Percentiles rank a stretch among this genome's conserved stretches.
phyloP scores from a whole-genome alignment of 768 basidiomycete genomes.

The Mrakia frigida region DNA sequence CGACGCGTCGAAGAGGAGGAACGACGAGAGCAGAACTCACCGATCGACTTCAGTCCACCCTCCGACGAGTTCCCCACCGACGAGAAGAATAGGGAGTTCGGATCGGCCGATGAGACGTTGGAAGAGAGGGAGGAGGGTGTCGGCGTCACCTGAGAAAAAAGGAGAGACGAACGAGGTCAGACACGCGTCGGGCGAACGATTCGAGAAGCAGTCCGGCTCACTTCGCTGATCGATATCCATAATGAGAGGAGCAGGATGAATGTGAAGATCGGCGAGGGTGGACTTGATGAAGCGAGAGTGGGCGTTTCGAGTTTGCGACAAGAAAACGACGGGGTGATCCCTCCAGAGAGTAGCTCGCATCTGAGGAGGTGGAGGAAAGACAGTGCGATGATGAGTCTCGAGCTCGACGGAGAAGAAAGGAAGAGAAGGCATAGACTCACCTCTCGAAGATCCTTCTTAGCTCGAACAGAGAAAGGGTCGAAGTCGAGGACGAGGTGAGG shows the following conservation, averaged over 20 bases:
- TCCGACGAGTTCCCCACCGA: slow-evolving; percentile 61
- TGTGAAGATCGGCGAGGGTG: slow-evolving; percentile 51
- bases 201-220: background rate
- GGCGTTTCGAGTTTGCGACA: slow-evolving; percentile 63
- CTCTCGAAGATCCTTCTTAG: slow-evolving; percentile 45
- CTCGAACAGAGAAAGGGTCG: slow-evolving; percentile 63
- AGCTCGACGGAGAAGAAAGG: background rate
- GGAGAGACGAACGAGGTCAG: background rate
- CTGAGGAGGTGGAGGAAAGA: too few relatives aligned
- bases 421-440: background rate
- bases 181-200: background rate
- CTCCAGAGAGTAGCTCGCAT: slow-evolving; percentile 19
- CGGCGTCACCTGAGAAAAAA: slow-evolving; percentile 53
- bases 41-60: slow-evolving; percentile 24
- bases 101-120: slow-evolving; percentile 35
- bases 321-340: slow-evolving; percentile 52
- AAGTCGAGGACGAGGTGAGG: slow-evolving; percentile 78
- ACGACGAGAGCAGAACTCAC: background rate
- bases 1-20: background rate
- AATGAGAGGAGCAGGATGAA: slow-evolving; percentile 61
- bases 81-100: slow-evolving; percentile 62
- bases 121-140: slow-evolving; percentile 58
- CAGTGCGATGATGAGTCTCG: too few relatives aligned
- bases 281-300: slow-evolving; percentile 27
- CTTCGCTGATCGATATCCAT: slow-evolving; percentile 32